phyloP scores from a whole-genome alignment of 805 yeast genomes.

The Lipomyces oligophaga region DNA sequence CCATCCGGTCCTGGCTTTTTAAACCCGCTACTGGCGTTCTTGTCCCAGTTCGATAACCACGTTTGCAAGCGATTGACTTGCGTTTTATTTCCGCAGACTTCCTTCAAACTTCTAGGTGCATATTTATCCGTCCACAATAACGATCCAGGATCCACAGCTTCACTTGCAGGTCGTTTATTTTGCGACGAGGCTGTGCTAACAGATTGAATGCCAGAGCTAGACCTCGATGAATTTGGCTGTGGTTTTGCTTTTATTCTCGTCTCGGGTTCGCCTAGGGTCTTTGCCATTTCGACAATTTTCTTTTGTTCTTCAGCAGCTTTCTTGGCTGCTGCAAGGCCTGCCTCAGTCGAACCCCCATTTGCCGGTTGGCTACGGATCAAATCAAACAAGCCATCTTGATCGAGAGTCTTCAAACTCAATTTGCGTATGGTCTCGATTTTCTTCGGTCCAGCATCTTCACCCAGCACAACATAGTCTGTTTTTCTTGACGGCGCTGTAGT shows the following conservation, averaged over 20 bases:
- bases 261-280: constrained; percentile 42
- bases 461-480: constrained; percentile 85
- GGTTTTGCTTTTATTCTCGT: constrained; percentile 5
- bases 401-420: constrained; percentile 71
- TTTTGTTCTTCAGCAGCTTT: constrained; percentile 69
- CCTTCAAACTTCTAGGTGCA: constrained; percentile 73
- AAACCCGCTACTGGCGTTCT: constrained; percentile 52
- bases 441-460: constrained; percentile 96
- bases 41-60: constrained; percentile 80
- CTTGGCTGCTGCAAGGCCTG: constrained; percentile 66
- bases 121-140: constrained; percentile 87
- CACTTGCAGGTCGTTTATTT: not conserved
- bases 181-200: not conserved
- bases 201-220: constrained; percentile 1
- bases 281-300: constrained; percentile 48
- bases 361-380: constrained; percentile 77
- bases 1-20: constrained; percentile 60
- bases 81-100: constrained; percentile 88
- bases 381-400: constrained; percentile 79
- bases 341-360: constrained; percentile 83
- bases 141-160: not conserved
- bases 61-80: constrained; percentile 58
- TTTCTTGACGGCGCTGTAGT: constrained; percentile 72
- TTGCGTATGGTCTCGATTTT: constrained; percentile 77
- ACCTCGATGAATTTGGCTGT: not conserved